Evolutionary conservation across 139 green algal species (phyloP).

Genomic region (Volvox africanus): DNA sequence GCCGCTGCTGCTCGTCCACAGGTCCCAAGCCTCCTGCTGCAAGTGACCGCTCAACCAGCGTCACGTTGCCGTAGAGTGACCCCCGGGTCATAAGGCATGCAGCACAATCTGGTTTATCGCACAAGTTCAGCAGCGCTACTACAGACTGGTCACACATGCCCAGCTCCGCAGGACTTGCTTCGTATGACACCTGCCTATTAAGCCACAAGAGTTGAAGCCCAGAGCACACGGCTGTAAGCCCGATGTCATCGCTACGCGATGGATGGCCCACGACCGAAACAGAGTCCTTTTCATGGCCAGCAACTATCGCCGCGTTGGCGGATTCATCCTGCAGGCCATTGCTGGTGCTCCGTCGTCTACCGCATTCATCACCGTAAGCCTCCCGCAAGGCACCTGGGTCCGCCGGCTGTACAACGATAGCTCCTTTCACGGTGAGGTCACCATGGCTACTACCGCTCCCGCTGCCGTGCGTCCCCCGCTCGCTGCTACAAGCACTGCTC

Average conservation of each 20-base stretch:
- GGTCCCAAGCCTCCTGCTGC: constrained; percentile 19
- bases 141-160: constrained; percentile 48
- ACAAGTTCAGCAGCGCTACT: constrained; percentile 42
- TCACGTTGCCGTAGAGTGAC: constrained; percentile 11
- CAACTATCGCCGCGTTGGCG: not conserved
- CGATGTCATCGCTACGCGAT: not conserved
- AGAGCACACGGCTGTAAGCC: not conserved
- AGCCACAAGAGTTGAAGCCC: constrained; percentile 34
- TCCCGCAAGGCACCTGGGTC: not conserved
- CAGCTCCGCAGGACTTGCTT: constrained; percentile 19
- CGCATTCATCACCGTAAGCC: not conserved
- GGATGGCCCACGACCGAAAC: not conserved
- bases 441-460: not conserved
- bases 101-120: constrained; percentile 26
- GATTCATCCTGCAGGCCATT: not conserved
- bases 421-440: not conserved
- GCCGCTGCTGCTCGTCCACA: constrained; percentile 31
- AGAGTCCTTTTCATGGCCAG: not conserved
- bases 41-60: not conserved
- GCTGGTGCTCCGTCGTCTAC: not conserved
- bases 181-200: constrained; percentile 11
- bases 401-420: not conserved
- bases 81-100: constrained; percentile 42
- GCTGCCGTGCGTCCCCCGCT: not conserved
- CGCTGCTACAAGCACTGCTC: not conserved